Evolutionary conservation across 179 eudicot species (phyloP).

Genomic region (Beta macrorhiza): DNA sequence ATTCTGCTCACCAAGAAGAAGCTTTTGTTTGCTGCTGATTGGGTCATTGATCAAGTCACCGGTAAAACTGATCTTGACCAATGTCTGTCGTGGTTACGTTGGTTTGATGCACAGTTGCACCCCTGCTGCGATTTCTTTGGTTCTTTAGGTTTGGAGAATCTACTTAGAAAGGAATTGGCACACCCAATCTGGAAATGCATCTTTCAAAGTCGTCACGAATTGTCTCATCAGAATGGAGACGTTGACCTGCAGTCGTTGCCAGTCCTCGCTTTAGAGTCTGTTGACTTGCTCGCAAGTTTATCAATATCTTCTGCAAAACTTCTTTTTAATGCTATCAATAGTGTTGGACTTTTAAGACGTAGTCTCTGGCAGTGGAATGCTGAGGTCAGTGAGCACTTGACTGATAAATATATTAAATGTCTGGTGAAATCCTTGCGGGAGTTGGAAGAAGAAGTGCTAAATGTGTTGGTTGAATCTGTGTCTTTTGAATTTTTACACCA

Average conservation of each 20-base stretch:
- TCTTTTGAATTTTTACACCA: conserved; percentile 53
- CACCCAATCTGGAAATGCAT: conserved; percentile 78
- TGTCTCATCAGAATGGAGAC: conserved; percentile 37
- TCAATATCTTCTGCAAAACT: conserved; percentile 31
- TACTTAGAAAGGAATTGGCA: conserved; percentile 52
- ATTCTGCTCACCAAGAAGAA: conserved; percentile 35
- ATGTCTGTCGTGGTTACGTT: conserved; percentile 61
- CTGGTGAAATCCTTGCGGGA: conserved; percentile 46
- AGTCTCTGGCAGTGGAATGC: conserved; percentile 68
- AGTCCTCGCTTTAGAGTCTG: conserved; percentile 59
- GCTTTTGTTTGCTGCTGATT: conserved; percentile 73
- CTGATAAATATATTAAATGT: conserved; percentile 37
- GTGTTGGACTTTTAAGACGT: conserved; percentile 54
- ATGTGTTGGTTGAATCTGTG: conserved; percentile 47
- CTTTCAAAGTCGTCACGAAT: conserved; percentile 38
- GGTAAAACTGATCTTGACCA: conserved; percentile 50
- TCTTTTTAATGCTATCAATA: conserved; percentile 51
- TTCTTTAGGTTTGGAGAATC: conserved; percentile 40
- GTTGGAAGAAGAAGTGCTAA: conserved; percentile 68
- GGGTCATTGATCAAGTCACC: conserved; percentile 83
- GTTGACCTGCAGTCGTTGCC: conserved; percentile 46
- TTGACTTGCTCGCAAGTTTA: conserved; percentile 36
- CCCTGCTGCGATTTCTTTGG: conserved; percentile 56
- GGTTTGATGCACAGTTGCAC: conserved; percentile 62
- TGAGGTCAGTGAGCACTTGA: conserved; percentile 37